Conservation (phyloP, 140 eudicot species). For the Anethum foeniculum region DNA sequence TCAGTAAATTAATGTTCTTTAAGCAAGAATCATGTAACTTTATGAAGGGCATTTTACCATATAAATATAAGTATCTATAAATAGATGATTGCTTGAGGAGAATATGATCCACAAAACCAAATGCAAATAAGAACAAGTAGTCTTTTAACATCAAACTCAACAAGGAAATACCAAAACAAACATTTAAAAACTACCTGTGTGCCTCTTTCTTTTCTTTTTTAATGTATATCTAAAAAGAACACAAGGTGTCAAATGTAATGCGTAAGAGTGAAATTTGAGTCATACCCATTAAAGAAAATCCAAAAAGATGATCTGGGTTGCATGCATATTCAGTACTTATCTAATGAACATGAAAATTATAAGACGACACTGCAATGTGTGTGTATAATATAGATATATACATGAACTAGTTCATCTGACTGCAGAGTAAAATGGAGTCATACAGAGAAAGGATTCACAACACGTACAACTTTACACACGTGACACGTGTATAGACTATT, state of each 20-base stretch:
- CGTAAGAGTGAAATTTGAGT: conserved; percentile 18
- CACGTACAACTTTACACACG: neutral
- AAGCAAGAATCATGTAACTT: conserved; percentile 11
- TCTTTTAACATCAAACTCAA: conserved; percentile 15
- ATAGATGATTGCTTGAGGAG: neutral
- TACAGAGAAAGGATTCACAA: neutral
- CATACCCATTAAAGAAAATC: conserved; percentile 30
- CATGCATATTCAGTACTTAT: conserved; percentile 7
- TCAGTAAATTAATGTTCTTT: neutral
- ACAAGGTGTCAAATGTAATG: conserved; percentile 11
- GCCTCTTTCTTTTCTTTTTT: conserved; percentile 9
- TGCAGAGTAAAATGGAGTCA: neutral
- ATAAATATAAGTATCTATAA: conserved; percentile 13
- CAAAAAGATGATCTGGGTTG: conserved; percentile 39
- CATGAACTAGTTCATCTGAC: neutral
- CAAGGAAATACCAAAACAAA: conserved; percentile 12
- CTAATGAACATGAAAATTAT: conserved; percentile 7
- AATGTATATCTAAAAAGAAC: neutral
- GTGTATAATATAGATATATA: neutral
- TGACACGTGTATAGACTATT: neutral
- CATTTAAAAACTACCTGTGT: neutral
- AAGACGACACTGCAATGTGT: neutral
- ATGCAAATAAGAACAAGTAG: conserved; percentile 31
- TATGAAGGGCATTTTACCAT: conserved; percentile 34
- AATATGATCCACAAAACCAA: conserved; percentile 10